Percentiles rank a stretch among this genome's conserved stretches.
Evolutionary conservation across 2,329 filamentous ascomycete species (phyloP).

Genomic region (Cladosporium sp.): DNA sequence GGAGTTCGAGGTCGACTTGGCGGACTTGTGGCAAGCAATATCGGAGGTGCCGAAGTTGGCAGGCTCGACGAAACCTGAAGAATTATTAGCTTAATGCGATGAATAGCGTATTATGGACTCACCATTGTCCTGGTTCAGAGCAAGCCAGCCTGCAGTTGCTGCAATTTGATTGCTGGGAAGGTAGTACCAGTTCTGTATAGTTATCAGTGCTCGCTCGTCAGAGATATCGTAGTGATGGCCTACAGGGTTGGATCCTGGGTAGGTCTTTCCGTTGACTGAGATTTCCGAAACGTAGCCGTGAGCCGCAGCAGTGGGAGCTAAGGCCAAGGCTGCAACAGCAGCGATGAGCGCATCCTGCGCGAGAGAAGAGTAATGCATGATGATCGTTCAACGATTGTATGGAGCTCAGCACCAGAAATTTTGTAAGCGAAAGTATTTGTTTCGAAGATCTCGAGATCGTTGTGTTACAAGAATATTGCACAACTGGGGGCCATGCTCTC

Average conservation of each 20-base stretch:
- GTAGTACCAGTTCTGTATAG: slow-evolving; percentile 7
- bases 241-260: slow-evolving; percentile 16
- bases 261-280: slow-evolving; percentile 42
- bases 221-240: neutral
- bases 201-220: neutral
- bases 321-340: slow-evolving; percentile 7
- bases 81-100: neutral
- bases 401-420: slow-evolving; percentile 1
- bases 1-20: slow-evolving; percentile 46
- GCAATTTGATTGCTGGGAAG: neutral
- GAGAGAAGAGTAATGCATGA: slow-evolving; percentile 10
- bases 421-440: neutral
- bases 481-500: neutral
- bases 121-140: slow-evolving; percentile 34
- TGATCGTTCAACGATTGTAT: neutral
- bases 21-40: slow-evolving; percentile 48
- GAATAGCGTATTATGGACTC: neutral
- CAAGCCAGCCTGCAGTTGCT: slow-evolving; percentile 9
- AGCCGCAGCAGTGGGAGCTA: slow-evolving; percentile 26
- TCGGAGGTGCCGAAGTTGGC: slow-evolving; percentile 21
- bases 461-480: neutral
- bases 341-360: slow-evolving; percentile 6
- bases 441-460: neutral
- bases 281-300: slow-evolving; percentile 45
- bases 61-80: slow-evolving; percentile 25